phyloP scores from a whole-genome alignment of 371 early-diverging fungal genomes.

The Apophysomyces elegans region DNA sequence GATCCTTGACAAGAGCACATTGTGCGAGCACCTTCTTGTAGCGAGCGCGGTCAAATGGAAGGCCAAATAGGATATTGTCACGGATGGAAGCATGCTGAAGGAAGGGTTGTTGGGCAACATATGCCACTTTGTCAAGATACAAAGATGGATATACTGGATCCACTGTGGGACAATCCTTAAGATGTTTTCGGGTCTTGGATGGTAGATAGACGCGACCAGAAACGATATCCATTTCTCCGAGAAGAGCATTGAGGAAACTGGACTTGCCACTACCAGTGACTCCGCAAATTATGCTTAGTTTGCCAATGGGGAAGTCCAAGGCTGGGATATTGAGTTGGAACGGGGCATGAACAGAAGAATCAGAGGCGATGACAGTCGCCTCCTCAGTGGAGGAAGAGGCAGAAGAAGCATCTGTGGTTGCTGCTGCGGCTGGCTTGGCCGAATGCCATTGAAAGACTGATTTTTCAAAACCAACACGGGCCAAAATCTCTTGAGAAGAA shows the following conservation, averaged over 20 bases:
- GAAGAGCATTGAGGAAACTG: conserved; percentile 65
- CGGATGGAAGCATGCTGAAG: conserved; percentile 80
- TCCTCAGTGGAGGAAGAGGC: conserved; percentile 29
- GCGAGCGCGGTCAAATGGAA: conserved; percentile 62
- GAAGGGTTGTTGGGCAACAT: conserved; percentile 85
- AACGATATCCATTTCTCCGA: conserved; percentile 72
- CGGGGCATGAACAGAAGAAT: not conserved
- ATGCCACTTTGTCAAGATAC: conserved; percentile 64
- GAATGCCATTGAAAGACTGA: conserved; percentile 56
- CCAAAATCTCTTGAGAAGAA: conserved; percentile 19
- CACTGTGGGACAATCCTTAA: conserved; percentile 22
- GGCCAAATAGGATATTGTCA: conserved; percentile 88
- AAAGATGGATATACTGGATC: conserved; percentile 44
- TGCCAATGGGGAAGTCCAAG: conserved; percentile 64
- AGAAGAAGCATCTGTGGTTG: conserved; percentile 17
- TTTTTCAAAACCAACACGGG: conserved; percentile 52
- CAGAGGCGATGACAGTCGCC: conserved; percentile 10
- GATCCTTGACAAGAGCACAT: conserved; percentile 74
- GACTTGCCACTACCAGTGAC: conserved; percentile 79
- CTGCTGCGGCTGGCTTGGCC: not conserved
- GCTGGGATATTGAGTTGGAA: conserved; percentile 30
- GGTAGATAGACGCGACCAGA: conserved; percentile 47
- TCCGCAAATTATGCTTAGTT: conserved; percentile 67
- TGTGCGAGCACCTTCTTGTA: conserved; percentile 69
- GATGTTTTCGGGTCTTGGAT: conserved; percentile 18